Conservation (phyloP, 805 yeast species). For the Candida dendrica region DNA sequence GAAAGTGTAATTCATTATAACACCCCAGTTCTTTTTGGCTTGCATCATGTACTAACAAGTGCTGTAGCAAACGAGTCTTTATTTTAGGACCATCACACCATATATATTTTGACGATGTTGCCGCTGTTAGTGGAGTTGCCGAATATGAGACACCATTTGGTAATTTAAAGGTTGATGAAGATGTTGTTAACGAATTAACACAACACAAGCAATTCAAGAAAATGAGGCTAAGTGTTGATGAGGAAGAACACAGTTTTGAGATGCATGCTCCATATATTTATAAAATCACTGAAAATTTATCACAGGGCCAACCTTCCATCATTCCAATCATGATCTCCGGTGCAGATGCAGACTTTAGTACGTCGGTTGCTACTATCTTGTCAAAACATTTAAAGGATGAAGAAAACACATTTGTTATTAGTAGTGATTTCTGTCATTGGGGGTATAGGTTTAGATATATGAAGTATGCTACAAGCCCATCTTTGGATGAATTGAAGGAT, state of each 20-base stretch:
- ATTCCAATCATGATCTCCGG: conserved; percentile 71
- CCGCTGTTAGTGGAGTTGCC: conserved; percentile 43
- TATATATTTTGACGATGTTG: conserved; percentile 63
- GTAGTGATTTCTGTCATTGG: conserved; percentile 97
- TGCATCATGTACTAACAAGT: conserved; percentile 1
- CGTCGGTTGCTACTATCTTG: conserved; percentile 39
- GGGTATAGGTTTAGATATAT: conserved; percentile 59
- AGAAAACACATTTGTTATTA: conserved; percentile 63
- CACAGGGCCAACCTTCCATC: conserved; percentile 36
- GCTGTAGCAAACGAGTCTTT: conserved; percentile 50
- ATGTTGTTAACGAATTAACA: conserved; percentile 30
- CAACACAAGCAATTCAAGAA: conserved; percentile 37
- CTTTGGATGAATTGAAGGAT: conserved; percentile 10
- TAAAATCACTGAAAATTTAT: conserved; percentile 32
- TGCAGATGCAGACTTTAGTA: conserved; percentile 37
- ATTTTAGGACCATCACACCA: conserved; percentile 93
- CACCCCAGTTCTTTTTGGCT: conserved; percentile 3
- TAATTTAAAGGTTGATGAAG: conserved; percentile 54
- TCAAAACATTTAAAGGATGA: conserved; percentile 47
- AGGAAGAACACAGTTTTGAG: conserved; percentile 87
- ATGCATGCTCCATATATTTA: conserved; percentile 83
- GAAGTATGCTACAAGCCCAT: conserved; percentile 30
- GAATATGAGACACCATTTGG: conserved; percentile 82
- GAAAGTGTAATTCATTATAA: conserved; percentile 24
- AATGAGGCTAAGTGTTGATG: conserved; percentile 59